Conservation (phyloP, 805 yeast genomes). For the Starmerella kuoi region DNA sequence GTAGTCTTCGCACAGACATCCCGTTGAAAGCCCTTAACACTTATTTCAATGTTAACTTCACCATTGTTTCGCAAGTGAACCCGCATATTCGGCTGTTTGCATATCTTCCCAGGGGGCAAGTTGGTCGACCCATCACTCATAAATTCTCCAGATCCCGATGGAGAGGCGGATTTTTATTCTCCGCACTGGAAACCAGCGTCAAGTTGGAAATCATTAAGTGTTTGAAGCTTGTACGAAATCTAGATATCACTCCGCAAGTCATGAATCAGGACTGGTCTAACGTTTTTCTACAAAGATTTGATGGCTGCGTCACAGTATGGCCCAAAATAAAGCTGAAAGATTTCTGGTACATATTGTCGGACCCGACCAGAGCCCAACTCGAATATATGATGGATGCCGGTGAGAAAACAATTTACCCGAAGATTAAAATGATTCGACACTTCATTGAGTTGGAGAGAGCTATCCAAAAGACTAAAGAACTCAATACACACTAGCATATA, state of each 20-base stretch:
- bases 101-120: conserved; percentile 67
- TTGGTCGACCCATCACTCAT: conserved; percentile 64
- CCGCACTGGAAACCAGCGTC: conserved; percentile 58
- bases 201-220: conserved; percentile 68
- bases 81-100: conserved; percentile 69
- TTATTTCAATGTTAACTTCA: conserved; percentile 62
- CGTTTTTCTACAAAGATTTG: conserved; percentile 59
- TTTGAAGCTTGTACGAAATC: conserved; percentile 50
- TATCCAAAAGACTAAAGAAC: neutral
- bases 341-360: conserved; percentile 51
- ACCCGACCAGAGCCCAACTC: conserved; percentile 51
- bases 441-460: conserved; percentile 45
- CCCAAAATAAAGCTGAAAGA: conserved; percentile 52
- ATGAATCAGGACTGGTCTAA: conserved; percentile 73
- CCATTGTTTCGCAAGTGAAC: conserved; percentile 70
- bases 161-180: conserved; percentile 65
- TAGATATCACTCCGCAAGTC: conserved; percentile 56
- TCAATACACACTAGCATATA: too few relatives aligned
- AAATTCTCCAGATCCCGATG: conserved; percentile 41
- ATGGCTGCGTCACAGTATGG: conserved; percentile 67
- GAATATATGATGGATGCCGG: conserved; percentile 48
- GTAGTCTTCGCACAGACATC: conserved; percentile 64
- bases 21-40: conserved; percentile 64
- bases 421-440: conserved; percentile 50
- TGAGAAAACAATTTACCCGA: conserved; percentile 54